These are phyloP conservation scores for Komagataea norvegica DNA, from an alignment of 1,139 yeast species.

Conservation along the genomic window DNA sequence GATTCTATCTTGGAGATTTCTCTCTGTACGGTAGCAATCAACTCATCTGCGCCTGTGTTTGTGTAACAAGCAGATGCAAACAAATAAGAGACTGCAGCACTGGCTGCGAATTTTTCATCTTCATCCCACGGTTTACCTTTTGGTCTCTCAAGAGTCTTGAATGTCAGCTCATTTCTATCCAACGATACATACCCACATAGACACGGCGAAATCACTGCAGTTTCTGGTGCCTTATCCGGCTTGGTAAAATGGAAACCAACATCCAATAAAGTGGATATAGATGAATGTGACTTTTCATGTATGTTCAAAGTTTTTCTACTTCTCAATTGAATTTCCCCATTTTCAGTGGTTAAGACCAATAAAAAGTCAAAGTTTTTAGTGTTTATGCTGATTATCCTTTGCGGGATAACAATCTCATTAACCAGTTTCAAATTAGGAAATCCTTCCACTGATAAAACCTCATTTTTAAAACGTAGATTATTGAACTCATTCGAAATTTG, in stretches of 20 bases:
- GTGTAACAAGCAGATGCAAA: constrained; percentile 68
- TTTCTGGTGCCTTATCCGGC: constrained; percentile 32
- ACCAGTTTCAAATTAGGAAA: constrained; percentile 17
- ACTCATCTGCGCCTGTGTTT: constrained; percentile 61
- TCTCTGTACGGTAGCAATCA: constrained; percentile 48
- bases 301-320: constrained; percentile 33
- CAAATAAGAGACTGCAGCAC: constrained; percentile 59
- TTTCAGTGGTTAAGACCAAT: constrained; percentile 32
- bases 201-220: constrained; percentile 54
- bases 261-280: constrained; percentile 47
- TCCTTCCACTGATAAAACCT: constrained; percentile 18
- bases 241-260: constrained; percentile 51
- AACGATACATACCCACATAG: constrained; percentile 44
- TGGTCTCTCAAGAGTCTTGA: constrained; percentile 13
- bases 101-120: constrained; percentile 29
- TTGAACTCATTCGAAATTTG: constrained; percentile 23
- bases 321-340: constrained; percentile 42
- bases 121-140: constrained; percentile 7
- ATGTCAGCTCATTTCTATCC: constrained; percentile 22
- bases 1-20: constrained; percentile 37
- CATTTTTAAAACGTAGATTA: constrained; percentile 19
- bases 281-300: constrained; percentile 13
- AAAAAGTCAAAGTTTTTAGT: constrained; percentile 28
- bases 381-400: constrained; percentile 18
- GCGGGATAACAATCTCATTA: constrained; percentile 14